phyloP scores from a whole-genome alignment of 1,284 basidiomycete genomes.

The Termitomyces sp. region DNA sequence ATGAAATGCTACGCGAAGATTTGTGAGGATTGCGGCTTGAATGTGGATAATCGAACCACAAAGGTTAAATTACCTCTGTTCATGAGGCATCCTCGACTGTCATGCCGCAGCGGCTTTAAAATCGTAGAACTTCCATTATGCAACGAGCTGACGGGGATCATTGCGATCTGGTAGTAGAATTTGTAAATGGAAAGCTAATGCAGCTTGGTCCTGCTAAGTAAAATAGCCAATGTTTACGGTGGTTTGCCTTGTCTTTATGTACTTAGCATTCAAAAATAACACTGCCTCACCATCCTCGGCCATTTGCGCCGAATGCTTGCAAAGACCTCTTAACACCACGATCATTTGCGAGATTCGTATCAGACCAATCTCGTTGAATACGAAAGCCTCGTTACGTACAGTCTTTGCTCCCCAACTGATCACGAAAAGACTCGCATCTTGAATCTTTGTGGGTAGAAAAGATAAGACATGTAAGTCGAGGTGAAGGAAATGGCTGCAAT shows the following conservation, averaged over 20 bases:
- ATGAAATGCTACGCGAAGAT: background rate
- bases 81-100: background rate
- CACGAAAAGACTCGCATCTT: background rate
- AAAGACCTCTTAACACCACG: background rate
- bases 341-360: background rate
- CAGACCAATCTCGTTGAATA: background rate
- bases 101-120: background rate
- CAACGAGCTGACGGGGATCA: slow-evolving; percentile 1
- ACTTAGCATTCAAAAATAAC: background rate
- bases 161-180: background rate
- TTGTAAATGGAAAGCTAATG: background rate
- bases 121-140: background rate
- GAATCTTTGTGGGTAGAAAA: background rate
- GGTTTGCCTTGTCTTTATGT: background rate
- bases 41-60: background rate
- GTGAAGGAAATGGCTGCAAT: background rate
- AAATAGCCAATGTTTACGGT: background rate
- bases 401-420: background rate
- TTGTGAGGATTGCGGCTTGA: background rate
- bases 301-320: background rate
- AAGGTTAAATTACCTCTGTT: background rate
- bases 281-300: background rate
- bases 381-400: background rate
- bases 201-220: background rate
- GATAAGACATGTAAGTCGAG: background rate